phyloP scores from a whole-genome alignment of 768 basidiomycete genomes.

The Exsudoporus frostii region DNA sequence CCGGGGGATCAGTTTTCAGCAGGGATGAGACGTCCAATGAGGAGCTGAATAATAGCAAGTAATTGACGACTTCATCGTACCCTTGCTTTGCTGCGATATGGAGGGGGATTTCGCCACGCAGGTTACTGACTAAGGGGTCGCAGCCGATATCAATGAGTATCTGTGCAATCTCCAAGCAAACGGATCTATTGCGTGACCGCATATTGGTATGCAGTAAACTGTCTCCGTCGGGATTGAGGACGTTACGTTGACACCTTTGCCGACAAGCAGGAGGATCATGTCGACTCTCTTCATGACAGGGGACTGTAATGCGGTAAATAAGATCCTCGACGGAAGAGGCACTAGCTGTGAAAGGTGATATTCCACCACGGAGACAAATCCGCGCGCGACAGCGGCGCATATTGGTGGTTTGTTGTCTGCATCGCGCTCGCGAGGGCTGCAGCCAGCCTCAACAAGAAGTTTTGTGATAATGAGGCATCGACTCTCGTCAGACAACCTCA shows the following conservation, averaged over 20 bases:
- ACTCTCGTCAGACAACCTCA: constrained; percentile 1
- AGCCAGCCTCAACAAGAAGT: constrained; percentile 1
- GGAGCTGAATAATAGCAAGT: background rate
- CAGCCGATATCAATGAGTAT: background rate
- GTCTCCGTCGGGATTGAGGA: background rate
- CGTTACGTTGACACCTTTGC: background rate
- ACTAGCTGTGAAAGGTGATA: background rate
- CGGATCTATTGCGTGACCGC: background rate
- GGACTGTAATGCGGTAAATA: background rate
- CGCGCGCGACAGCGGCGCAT: background rate
- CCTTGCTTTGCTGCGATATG: background rate
- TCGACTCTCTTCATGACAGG: background rate
- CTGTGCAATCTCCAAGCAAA: background rate
- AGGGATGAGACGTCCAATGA: background rate
- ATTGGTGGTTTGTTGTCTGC: constrained; percentile 1
- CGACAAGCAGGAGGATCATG: constrained; percentile 2
- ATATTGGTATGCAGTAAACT: background rate
- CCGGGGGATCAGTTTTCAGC: background rate
- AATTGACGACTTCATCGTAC: background rate
- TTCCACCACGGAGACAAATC: background rate
- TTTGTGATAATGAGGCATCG: background rate
- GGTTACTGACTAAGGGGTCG: background rate
- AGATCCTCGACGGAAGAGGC: background rate
- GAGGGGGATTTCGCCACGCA: background rate
- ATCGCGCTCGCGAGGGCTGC: background rate